Conservation (phyloP, 1,284 basidiomycete species). For the Cutaneotrichosporon curvatum region DNA sequence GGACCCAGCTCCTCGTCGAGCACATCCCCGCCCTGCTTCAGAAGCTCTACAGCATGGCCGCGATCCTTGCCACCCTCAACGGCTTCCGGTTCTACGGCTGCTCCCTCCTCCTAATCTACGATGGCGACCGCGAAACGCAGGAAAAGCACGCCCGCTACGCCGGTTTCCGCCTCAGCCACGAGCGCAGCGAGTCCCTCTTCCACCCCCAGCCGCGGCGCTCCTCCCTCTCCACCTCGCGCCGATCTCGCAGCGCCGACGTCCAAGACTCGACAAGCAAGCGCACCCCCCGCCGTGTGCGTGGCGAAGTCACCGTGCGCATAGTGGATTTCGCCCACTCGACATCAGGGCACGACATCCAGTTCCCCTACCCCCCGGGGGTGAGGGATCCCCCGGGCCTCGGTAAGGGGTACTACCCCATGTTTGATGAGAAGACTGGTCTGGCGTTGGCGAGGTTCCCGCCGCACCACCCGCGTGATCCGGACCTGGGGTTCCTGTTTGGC, state of each 20-base stretch:
- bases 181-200: constrained; percentile 8
- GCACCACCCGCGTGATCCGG: constrained; percentile 76
- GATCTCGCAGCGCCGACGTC: constrained; percentile 12
- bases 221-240: constrained; percentile 6
- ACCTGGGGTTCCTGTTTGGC: constrained; percentile 89
- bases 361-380: constrained; percentile 44
- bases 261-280: constrained; percentile 9
- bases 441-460: constrained; percentile 87
- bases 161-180: constrained; percentile 1
- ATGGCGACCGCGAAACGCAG: constrained; percentile 84
- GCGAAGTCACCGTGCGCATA: constrained; percentile 89
- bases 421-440: constrained; percentile 69
- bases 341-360: constrained; percentile 81
- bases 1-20: constrained; percentile 71
- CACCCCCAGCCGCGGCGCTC: constrained; percentile 1
- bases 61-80: constrained; percentile 76
- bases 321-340: constrained; percentile 99
- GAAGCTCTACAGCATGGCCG: constrained; percentile 88
- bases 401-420: constrained; percentile 70
- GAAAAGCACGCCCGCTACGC: constrained; percentile 46
- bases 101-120: constrained; percentile 93
- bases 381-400: constrained; percentile 48
- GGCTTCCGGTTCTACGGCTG: constrained; percentile 98
- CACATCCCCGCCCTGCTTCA: constrained; percentile 87
- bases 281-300: constrained; percentile 55